Evolutionary conservation across 2,329 filamentous ascomycete genomes (phyloP).

Genomic region (Fusarium duplospermum): DNA sequence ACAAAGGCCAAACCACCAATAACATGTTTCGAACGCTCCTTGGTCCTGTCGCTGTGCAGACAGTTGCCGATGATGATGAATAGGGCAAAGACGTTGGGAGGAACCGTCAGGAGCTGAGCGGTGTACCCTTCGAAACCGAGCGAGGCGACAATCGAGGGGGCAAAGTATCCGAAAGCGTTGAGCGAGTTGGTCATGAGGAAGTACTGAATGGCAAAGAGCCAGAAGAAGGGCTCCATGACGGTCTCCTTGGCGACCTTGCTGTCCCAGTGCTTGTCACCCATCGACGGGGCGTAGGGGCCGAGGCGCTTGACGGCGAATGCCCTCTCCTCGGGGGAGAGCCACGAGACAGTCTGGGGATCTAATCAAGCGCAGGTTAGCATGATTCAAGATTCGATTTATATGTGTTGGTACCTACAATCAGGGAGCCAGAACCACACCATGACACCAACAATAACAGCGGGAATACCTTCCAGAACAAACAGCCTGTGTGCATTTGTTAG

Average conservation of each 20-base stretch:
- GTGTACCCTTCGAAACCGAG: constrained; percentile 49
- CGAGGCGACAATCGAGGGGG: constrained; percentile 50
- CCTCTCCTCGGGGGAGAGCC: constrained; percentile 49
- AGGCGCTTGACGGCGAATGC: constrained; percentile 51
- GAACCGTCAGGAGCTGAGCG: constrained; percentile 52
- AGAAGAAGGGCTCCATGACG: constrained; percentile 49
- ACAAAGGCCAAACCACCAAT: constrained; percentile 46
- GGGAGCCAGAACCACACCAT: constrained; percentile 48
- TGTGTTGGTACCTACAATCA: constrained; percentile 37
- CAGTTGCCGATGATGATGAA: constrained; percentile 49
- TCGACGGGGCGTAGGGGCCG: constrained; percentile 48
- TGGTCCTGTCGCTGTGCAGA: constrained; percentile 47
- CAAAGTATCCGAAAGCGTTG: constrained; percentile 51
- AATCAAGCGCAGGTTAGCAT: neutral
- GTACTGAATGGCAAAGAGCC: constrained; percentile 48
- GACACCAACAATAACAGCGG: constrained; percentile 46
- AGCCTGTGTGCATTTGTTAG: constrained; percentile 57
- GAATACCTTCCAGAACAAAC: constrained; percentile 65
- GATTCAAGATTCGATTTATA: fast-evolving
- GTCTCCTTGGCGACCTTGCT: constrained; percentile 47
- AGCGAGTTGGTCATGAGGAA: constrained; percentile 50
- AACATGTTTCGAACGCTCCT: constrained; percentile 47
- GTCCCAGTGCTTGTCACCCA: constrained; percentile 51
- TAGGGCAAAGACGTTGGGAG: constrained; percentile 52
- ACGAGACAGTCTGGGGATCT: constrained; percentile 49